phyloP scores from a whole-genome alignment of 176 grass and related monocot species.

The Oryza brachyantha region DNA sequence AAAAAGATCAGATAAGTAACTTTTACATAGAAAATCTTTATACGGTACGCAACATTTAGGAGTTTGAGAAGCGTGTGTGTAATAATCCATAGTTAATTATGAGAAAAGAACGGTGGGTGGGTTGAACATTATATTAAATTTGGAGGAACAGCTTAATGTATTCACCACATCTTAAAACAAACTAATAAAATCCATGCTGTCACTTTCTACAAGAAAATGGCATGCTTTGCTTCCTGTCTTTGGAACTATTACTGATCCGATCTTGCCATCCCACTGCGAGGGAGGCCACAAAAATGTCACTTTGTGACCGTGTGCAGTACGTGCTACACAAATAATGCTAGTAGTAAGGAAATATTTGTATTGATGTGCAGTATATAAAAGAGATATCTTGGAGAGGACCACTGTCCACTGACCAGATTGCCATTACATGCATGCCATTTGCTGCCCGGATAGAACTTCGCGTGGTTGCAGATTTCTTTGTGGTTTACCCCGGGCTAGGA shows the following conservation, averaged over 20 bases:
- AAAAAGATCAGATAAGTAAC: too few species aligned
- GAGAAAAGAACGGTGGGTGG: too few species aligned
- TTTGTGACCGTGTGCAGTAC: background rate
- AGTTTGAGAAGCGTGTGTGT: too few species aligned
- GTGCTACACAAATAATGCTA: background rate
- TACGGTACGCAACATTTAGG: too few species aligned
- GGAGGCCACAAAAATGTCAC: background rate
- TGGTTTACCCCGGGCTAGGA: background rate
- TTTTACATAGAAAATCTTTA: too few species aligned
- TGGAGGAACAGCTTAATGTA: too few species aligned
- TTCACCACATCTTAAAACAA: too few species aligned
- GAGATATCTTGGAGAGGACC: background rate
- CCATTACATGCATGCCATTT: background rate
- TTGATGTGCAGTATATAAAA: background rate
- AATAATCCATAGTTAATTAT: too few species aligned
- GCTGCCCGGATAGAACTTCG: background rate
- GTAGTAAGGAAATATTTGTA: background rate
- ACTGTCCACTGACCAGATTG: background rate
- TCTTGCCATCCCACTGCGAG: background rate
- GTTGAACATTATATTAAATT: too few species aligned
- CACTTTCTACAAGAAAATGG: background rate
- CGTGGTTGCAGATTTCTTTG: background rate
- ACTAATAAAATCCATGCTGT: background rate
- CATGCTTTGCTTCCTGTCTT: background rate
- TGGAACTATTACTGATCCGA: background rate